These are phyloP conservation scores for Neurospora crassa DNA, from an alignment of 2,329 filamentous ascomycete genomes.

Conservation along the genomic window DNA sequence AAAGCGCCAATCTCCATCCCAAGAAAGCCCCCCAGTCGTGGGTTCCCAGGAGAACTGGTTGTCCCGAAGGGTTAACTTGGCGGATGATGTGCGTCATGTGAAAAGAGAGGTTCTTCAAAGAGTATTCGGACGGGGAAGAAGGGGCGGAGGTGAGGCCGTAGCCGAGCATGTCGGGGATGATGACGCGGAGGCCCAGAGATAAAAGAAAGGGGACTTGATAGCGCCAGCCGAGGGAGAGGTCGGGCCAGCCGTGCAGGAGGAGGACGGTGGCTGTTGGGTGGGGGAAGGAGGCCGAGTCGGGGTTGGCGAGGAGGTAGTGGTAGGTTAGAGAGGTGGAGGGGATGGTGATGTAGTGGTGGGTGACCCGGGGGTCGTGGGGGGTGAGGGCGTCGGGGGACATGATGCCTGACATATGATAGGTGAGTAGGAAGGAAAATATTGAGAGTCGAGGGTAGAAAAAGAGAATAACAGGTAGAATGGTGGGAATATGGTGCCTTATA, in stretches of 20 bases:
- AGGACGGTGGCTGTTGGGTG: constrained; percentile 20
- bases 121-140: constrained; percentile 52
- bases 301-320: constrained; percentile 43
- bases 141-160: constrained; percentile 72
- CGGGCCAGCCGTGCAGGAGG: constrained; percentile 69
- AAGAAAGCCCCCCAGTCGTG: not conserved
- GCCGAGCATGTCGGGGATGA: constrained; percentile 79
- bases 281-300: no score
- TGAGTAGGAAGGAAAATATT: no score
- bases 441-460: not conserved
- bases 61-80: constrained; percentile 30
- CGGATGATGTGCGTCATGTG: constrained; percentile 66
- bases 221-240: constrained; percentile 78
- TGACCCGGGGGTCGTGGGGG: constrained; percentile 55
- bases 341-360: constrained; percentile 44
- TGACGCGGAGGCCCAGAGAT: constrained; percentile 63
- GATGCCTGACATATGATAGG: no score
- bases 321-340: constrained; percentile 61
- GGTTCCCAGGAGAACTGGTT: not conserved
- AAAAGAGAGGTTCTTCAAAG: constrained; percentile 59
- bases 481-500: not conserved
- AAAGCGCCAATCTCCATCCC: not conserved
- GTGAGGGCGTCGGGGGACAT: constrained; percentile 51
- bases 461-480: not conserved
- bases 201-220: constrained; percentile 74